Evolutionary conservation across 1,284 basidiomycete genomes (phyloP).

Genomic region (Papiliotrema laurentii): DNA sequence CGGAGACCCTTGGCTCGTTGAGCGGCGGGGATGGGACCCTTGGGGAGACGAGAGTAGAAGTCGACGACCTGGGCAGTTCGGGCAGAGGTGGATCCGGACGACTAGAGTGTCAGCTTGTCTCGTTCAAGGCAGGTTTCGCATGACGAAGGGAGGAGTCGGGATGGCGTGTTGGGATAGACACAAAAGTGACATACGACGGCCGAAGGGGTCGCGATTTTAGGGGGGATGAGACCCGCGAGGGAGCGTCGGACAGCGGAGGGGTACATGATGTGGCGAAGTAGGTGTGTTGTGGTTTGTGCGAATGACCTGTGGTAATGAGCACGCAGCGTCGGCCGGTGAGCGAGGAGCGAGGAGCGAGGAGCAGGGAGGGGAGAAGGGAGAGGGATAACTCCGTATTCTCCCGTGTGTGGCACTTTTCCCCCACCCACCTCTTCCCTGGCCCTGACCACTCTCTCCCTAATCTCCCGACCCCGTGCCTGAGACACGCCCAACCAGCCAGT

Average conservation of each 20-base stretch:
- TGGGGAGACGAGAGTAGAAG: slow-evolving; percentile 90
- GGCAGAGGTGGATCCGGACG: slow-evolving; percentile 67
- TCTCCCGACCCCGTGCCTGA: background rate
- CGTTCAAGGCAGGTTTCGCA: background rate
- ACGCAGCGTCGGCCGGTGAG: background rate
- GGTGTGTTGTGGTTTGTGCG: background rate
- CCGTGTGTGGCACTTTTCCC: slow-evolving; percentile 3
- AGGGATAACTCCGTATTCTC: background rate
- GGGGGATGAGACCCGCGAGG: slow-evolving; percentile 77
- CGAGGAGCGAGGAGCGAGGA: background rate
- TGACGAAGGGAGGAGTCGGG: background rate
- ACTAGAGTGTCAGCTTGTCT: slow-evolving; percentile 45
- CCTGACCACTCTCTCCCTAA: background rate
- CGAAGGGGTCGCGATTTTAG: slow-evolving; percentile 88
- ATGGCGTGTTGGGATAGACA: background rate
- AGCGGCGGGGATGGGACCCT: slow-evolving; percentile 58
- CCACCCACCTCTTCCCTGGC: background rate
- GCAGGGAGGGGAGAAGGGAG: background rate
- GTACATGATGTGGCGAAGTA: slow-evolving; percentile 57
- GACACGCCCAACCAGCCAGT: background rate
- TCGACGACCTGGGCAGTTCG: slow-evolving; percentile 79
- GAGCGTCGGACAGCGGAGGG: slow-evolving; percentile 75
- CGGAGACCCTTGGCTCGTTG: slow-evolving; percentile 65
- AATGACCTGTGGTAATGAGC: background rate
- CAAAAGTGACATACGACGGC: slow-evolving; percentile 62